Evolutionary conservation across 2,329 filamentous ascomycete species (phyloP).

Genomic region (Aspergillus texensis): DNA sequence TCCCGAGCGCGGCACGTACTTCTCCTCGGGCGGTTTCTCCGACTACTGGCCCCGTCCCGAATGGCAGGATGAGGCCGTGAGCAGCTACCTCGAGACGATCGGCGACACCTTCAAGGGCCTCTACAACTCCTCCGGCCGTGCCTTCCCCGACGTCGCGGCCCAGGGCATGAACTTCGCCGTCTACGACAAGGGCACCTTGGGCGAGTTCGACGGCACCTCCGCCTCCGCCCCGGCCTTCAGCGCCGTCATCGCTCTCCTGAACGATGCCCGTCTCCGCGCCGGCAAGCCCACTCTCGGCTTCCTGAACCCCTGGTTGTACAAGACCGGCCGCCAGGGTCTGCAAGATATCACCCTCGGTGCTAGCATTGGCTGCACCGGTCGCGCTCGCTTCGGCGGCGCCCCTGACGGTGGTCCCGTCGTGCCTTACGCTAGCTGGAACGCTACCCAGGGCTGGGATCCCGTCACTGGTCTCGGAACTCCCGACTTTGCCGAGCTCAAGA

Average conservation of each 20-base stretch:
- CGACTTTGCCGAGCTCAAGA: conserved; percentile 29
- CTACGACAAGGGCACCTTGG: conserved; percentile 32
- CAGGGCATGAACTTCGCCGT: conserved; percentile 39
- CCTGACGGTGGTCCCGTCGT: conserved; percentile 43
- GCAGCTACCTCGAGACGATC: conserved; percentile 33
- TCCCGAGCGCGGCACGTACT: conserved; percentile 43
- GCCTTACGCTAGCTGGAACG: conserved; percentile 54
- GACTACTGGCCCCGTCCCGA: conserved; percentile 39
- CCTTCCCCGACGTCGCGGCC: conserved; percentile 46
- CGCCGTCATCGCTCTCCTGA: conserved; percentile 62
- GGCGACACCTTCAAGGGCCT: conserved; percentile 30
- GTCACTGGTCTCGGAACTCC: conserved; percentile 50
- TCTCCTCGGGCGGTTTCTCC: conserved; percentile 48
- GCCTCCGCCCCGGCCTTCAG: conserved; percentile 62
- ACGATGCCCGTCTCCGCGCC: conserved; percentile 59
- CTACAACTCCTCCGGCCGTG: conserved; percentile 40
- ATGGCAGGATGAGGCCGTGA: conserved; percentile 41
- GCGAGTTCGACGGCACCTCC: conserved; percentile 42
- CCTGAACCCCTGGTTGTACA: conserved; percentile 64
- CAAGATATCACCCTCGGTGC: conserved; percentile 54
- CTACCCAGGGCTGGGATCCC: conserved; percentile 55
- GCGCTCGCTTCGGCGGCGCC: conserved; percentile 45
- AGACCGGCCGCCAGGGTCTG: conserved; percentile 42
- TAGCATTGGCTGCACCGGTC: conserved; percentile 51
- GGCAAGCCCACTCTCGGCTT: conserved; percentile 58